These are phyloP conservation scores for Fusarium tuaranense DNA, from an alignment of 2,329 filamentous ascomycete genomes.

Conservation along the genomic window DNA sequence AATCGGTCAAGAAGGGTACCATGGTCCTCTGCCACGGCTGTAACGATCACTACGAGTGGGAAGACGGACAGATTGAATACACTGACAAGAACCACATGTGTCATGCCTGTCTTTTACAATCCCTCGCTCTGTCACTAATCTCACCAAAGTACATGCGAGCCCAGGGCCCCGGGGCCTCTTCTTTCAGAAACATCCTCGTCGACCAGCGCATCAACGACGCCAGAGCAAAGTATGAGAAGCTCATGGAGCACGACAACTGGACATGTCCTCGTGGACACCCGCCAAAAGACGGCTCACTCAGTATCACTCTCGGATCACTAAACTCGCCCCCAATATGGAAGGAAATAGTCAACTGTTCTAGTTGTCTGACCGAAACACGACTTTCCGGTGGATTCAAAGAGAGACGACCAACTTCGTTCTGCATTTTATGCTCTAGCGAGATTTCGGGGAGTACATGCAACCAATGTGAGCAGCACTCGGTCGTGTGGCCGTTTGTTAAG, in stretches of 20 bases:
- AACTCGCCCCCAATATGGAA: not conserved
- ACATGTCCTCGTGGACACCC: not conserved
- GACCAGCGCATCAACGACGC: not conserved
- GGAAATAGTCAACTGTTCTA: not conserved
- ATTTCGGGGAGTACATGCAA: not conserved
- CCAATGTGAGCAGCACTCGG: not conserved
- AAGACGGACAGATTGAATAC: not conserved
- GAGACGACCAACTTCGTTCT: not conserved
- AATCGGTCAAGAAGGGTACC: not conserved
- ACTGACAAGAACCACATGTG: not conserved
- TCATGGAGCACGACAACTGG: not conserved
- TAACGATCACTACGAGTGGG: not conserved
- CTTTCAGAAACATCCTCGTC: not conserved
- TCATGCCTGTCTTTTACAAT: not conserved
- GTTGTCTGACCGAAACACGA: not conserved
- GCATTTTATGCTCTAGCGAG: not conserved
- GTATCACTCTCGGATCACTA: not conserved
- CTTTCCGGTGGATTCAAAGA: not conserved
- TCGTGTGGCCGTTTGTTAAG: not conserved
- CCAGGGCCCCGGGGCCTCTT: no score
- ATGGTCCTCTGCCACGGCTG: not conserved
- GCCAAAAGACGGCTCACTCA: not conserved
- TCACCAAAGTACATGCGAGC: not conserved
- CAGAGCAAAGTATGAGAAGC: not conserved
- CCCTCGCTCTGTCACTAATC: not conserved